phyloP scores from a whole-genome alignment of 2,329 filamentous ascomycete species.

The Alternaria triticina region DNA sequence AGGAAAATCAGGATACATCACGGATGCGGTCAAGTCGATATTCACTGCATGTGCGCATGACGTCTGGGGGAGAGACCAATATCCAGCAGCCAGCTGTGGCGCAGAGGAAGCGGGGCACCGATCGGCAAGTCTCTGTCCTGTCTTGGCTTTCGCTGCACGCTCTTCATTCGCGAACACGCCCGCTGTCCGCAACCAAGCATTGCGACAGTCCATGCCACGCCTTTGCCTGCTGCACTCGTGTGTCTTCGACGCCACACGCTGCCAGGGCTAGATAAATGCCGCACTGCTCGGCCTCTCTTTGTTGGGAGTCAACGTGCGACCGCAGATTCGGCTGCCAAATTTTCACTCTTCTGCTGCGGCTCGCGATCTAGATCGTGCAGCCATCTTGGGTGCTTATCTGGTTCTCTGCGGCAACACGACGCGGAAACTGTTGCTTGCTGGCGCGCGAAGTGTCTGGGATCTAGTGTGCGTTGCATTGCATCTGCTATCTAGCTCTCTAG shows the following conservation, averaged over 20 bases:
- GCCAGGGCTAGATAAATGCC: not conserved
- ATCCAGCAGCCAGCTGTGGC: slow-evolving; percentile 28
- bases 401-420: not conserved
- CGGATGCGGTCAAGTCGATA: slow-evolving; percentile 16
- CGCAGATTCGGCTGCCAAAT: not conserved
- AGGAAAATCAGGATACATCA: slow-evolving; percentile 2
- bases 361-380: not conserved
- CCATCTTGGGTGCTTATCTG: not conserved
- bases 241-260: slow-evolving; percentile 1
- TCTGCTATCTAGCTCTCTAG: not conserved
- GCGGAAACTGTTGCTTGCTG: not conserved
- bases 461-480: not conserved
- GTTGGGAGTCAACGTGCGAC: not conserved
- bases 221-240: not conserved
- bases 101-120: slow-evolving; percentile 37
- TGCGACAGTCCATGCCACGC: slow-evolving; percentile 5
- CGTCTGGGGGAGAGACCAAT: slow-evolving; percentile 30
- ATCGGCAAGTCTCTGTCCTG: slow-evolving; percentile 14
- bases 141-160: slow-evolving; percentile 16
- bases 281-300: not conserved
- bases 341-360: not conserved
- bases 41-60: slow-evolving; percentile 34
- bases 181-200: slow-evolving; percentile 19
- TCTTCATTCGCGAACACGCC: slow-evolving; percentile 19
- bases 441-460: not conserved